Conservation (phyloP, 2,329 filamentous ascomycete species). For the Aspergillus viridinutans region DNA sequence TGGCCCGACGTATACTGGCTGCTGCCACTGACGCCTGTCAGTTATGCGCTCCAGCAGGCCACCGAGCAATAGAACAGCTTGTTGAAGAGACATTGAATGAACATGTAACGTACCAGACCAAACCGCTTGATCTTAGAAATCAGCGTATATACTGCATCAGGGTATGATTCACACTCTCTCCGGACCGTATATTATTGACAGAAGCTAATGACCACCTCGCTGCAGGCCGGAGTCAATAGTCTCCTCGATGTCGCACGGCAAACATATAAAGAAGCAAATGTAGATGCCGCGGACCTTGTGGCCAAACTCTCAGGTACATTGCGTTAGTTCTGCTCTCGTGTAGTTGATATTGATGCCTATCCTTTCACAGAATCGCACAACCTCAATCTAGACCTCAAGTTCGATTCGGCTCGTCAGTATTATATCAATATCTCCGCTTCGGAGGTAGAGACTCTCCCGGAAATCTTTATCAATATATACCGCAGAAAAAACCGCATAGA, state of each 20-base stretch:
- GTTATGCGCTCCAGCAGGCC: slow-evolving; percentile 62
- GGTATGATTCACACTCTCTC: slow-evolving; percentile 34
- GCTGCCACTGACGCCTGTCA: slow-evolving; percentile 21
- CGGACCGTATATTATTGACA: background rate
- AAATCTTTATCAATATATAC: slow-evolving; percentile 72
- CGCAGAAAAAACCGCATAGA: slow-evolving; percentile 72
- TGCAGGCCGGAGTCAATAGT: slow-evolving; percentile 71
- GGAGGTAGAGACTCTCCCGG: slow-evolving; percentile 62
- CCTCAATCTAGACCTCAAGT: slow-evolving; percentile 65
- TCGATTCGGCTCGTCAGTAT: slow-evolving; percentile 72
- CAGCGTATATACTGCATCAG: slow-evolving; percentile 88
- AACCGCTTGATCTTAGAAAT: slow-evolving; percentile 80
- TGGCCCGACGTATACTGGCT: background rate
- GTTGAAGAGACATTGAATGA: slow-evolving; percentile 73
- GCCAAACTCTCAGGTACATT: slow-evolving; percentile 59
- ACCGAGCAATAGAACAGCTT: slow-evolving; percentile 56
- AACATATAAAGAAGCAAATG: slow-evolving; percentile 82
- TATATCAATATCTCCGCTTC: slow-evolving; percentile 64
- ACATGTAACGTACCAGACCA: slow-evolving; percentile 72
- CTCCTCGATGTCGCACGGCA: slow-evolving; percentile 84
- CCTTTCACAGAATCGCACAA: slow-evolving; percentile 49
- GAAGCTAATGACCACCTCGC: background rate
- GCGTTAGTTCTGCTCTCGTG: background rate
- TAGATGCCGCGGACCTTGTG: slow-evolving; percentile 70
- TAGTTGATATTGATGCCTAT: slow-evolving; percentile 16